Conservation (phyloP, 192 early-diverging fungal genomes). For the Entomortierella parvispora region DNA sequence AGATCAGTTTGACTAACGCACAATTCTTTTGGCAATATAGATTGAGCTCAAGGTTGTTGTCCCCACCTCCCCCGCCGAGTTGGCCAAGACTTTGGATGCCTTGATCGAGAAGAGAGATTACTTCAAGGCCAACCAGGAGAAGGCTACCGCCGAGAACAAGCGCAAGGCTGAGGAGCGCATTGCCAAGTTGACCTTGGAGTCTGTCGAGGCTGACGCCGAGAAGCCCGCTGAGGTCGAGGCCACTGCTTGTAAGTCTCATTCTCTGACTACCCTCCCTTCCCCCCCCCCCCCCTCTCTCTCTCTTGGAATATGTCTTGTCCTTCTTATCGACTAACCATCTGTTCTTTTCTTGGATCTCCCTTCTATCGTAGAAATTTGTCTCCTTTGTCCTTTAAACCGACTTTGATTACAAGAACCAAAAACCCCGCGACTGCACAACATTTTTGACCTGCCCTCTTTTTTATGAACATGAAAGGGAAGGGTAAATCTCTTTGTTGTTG, state of each 20-base stretch:
- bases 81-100: conserved; percentile 75
- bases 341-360: not conserved
- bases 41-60: conserved; percentile 77
- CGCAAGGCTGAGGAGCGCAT: conserved; percentile 88
- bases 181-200: conserved; percentile 54
- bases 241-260: conserved; percentile 25
- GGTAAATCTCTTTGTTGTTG: conserved; percentile 18
- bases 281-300: too few species aligned
- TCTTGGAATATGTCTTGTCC: not conserved
- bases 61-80: conserved; percentile 75
- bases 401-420: conserved; percentile 14
- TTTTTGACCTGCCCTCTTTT: not conserved
- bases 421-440: conserved; percentile 33
- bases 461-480: not conserved
- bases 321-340: not conserved
- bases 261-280: too few species aligned
- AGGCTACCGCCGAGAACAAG: conserved; percentile 87
- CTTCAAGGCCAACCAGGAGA: conserved; percentile 82
- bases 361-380: conserved; percentile 4
- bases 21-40: not conserved
- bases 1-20: not conserved
- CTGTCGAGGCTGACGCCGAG: conserved; percentile 17
- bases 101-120: conserved; percentile 75
- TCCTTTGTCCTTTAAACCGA: conserved; percentile 15
- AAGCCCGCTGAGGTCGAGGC: conserved; percentile 29